Evolutionary conservation across 1,139 yeast species (phyloP).

Genomic region (Scheffersomyces parashehatae): DNA sequence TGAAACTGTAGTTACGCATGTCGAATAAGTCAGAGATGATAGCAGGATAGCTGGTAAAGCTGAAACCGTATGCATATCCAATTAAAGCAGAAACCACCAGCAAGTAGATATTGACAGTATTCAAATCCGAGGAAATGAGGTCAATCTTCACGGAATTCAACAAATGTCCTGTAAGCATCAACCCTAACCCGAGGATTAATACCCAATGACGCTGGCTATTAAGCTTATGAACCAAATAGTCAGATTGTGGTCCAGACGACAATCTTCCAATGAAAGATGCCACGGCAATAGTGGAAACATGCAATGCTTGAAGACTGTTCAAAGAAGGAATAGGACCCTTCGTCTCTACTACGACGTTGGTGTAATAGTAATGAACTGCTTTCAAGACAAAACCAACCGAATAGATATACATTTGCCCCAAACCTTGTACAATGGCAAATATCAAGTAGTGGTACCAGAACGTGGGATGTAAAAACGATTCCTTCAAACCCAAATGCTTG

Average conservation of each 20-base stretch:
- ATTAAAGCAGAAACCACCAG: slow-evolving; percentile 56
- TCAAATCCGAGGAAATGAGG: slow-evolving; percentile 22
- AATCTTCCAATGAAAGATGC: slow-evolving; percentile 69
- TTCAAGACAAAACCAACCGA: slow-evolving; percentile 72
- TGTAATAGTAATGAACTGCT: slow-evolving; percentile 40
- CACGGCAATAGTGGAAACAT: slow-evolving; percentile 70
- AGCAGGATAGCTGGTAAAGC: slow-evolving; percentile 81
- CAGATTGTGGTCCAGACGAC: slow-evolving; percentile 68
- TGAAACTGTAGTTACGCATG: slow-evolving; percentile 66
- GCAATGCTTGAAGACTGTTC: slow-evolving; percentile 59
- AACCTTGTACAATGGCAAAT: slow-evolving; percentile 65
- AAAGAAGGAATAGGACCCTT: slow-evolving; percentile 15
- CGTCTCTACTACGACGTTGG: slow-evolving; percentile 12
- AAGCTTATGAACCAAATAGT: slow-evolving; percentile 50
- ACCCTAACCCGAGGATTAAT: slow-evolving; percentile 48
- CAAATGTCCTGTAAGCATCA: slow-evolving; percentile 44
- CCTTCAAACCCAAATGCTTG: neutral
- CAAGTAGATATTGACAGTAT: slow-evolving; percentile 36
- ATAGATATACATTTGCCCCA: slow-evolving; percentile 78
- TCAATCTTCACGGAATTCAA: slow-evolving; percentile 34
- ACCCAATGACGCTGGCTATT: slow-evolving; percentile 71
- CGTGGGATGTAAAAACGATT: slow-evolving; percentile 13
- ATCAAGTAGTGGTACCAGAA: slow-evolving; percentile 54
- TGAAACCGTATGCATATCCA: slow-evolving; percentile 79
- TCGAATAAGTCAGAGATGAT: slow-evolving; percentile 78